A percentile compares a stretch with the other conserved stretches of the same genome.
phyloP scores from a whole-genome alignment of 2,329 filamentous ascomycete genomes.

The Xylariales sp. region DNA sequence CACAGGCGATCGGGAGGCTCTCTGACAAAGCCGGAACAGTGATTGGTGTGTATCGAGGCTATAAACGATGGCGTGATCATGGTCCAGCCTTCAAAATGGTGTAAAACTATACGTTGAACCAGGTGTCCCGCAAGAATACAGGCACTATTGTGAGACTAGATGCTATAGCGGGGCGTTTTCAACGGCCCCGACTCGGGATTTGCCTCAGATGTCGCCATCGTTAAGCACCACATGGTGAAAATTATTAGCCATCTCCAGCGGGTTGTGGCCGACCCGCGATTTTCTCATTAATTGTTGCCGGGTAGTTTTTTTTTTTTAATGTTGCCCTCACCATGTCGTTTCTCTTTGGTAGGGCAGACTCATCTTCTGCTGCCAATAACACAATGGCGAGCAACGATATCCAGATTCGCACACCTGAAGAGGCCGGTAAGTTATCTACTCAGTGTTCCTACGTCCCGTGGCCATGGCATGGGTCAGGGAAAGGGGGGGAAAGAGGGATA shows the following conservation, averaged over 20 bases:
- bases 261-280: slow-evolving; percentile 22
- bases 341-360: slow-evolving; percentile 50
- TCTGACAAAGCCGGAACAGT: slow-evolving; percentile 45
- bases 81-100: slow-evolving; percentile 41
- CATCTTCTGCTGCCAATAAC: slow-evolving; percentile 49
- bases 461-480: not conserved
- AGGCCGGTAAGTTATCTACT: slow-evolving; percentile 64
- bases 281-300: slow-evolving; percentile 35
- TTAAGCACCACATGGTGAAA: slow-evolving; percentile 33
- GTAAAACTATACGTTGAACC: slow-evolving; percentile 27
- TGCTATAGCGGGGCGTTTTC: slow-evolving; percentile 36
- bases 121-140: slow-evolving; percentile 32
- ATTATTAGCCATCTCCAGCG: slow-evolving; percentile 31
- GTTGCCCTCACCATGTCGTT: slow-evolving; percentile 49
- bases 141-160: slow-evolving; percentile 39
- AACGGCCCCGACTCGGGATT: slow-evolving; percentile 36
- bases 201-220: slow-evolving; percentile 41
- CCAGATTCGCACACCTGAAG: slow-evolving; percentile 69
- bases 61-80: slow-evolving; percentile 48
- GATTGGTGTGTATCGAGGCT: slow-evolving; percentile 45
- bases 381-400: slow-evolving; percentile 51
- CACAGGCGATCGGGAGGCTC: slow-evolving; percentile 38
- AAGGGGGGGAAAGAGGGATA: not conserved
- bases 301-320: slow-evolving; percentile 16
- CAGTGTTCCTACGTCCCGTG: not conserved